Base-by-base conservation (phyloP, 352 stramenopile genomes). In the Blastocystis sp. region DNA sequence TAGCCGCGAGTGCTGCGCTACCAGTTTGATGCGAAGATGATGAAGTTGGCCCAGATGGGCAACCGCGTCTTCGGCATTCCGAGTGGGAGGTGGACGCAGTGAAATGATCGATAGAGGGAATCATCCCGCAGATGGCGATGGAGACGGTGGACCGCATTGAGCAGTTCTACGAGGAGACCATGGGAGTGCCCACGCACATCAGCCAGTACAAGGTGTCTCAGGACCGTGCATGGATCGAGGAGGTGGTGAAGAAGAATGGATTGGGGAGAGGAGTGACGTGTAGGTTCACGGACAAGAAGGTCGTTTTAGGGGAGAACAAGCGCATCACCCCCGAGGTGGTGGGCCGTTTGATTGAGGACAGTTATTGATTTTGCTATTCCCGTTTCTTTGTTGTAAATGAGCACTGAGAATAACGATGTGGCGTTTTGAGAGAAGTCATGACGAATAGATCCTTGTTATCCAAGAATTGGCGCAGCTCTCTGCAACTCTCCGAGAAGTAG, bases 1-100 rank as follows among this genome's bases (percentile, higher is more conserved):
- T 56, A 56, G 48, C 78, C 78, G 28, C 78, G 78, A n/a, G 78
- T 88, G 11, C 66, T 88, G 17, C 64, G 64, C 5, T 88, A 67
- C 61, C 62, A 88, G 40, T 88, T 88, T 23, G 78, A 88, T 28
- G 66, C 38, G 40, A 88, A 88, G 78, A 88, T 79, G 66, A 48
- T 65, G 62, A 88, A 88, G 41, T 41, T 88, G n/a, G 78, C 78
- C 23, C 78, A 88, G 66, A 88, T 88, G 78, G 78, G 64, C 19
- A 43, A 77, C 28, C 78, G 62, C 48, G 78, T 88, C 19, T 88
- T 88, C 61, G 74, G 74, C 34, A 61, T 84, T n/a, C 21, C 34
- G 21, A 67, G 74, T 69, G 53, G 14, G 61, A 1, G 10, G 21
- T 56, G 0, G 9, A 40, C 9, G 34, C 2, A 14, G 5, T 56